Evolutionary conservation across 306 rosid genomes (phyloP), one percentile per base, ranked within the genome.

Genomic region (Prinsepia uniflora): DNA sequence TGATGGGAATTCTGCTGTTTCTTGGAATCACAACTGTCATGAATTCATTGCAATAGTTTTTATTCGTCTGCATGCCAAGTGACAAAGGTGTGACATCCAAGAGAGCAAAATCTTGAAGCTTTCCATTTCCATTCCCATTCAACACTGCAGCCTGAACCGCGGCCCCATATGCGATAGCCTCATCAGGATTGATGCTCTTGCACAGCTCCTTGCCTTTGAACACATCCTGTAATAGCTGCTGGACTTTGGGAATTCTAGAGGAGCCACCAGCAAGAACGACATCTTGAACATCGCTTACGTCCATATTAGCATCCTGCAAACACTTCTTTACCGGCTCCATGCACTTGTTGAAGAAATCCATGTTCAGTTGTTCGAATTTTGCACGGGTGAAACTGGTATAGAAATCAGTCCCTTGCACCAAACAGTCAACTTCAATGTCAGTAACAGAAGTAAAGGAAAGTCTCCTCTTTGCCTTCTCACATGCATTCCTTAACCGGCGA

Each of bases 381-480:
- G 57, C 55, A 4, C 44, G 15, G 2, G 43, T 46, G 9, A 65
- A 13, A 3, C 14, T 22, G 0, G 19, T 1, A 8, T 2, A 6
- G 8, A 65, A 65, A 4, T 65, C 70, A 46, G 5, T 24, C 4
- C 15, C 8, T 22, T 66, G 0, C 1, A 0, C 22, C 58, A 66
- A 8, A 41, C 55, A 42, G 19, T 56, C 56, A 6, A 56, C 39
- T 20, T 43, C 74, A 42, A 56, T 70, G n/a, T 24, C 18, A 5
- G 65, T 70, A 6, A 6, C 65, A 14, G 20, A 8, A 4, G 44
- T 5, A 56, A 8, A 70, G 0, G 74, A 70, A 20, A 70, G 74
- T 6, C 48, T 59, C 40, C 68, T 72, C 42, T 72, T 72, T 18
- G 68, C 76, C n/a, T 36, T 60, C 50, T 72, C 76, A 61, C 68